phyloP scores from a whole-genome alignment of 345 rosid genomes.

The Syzygium oleosum region DNA sequence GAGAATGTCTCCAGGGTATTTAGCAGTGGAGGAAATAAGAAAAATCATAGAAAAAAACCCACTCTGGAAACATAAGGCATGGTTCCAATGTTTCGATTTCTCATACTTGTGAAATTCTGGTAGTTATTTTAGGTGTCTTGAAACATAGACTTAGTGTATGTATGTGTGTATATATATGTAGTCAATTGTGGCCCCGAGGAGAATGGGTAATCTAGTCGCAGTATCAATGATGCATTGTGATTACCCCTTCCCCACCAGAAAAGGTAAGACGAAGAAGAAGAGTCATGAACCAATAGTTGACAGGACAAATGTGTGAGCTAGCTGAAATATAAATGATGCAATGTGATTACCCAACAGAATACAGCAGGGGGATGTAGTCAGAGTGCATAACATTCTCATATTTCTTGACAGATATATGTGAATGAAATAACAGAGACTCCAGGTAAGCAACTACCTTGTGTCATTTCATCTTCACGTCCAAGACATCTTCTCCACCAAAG shows the following conservation, averaged over 20 bases:
- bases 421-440: background rate
- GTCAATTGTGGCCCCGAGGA: too few species aligned
- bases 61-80: too few species aligned
- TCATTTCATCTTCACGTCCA: conserved; percentile 18
- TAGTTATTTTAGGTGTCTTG: too few species aligned
- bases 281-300: background rate
- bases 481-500: conserved; percentile 50
- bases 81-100: too few species aligned
- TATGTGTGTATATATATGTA: too few species aligned
- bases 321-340: background rate
- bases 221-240: background rate
- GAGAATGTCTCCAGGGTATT: too few species aligned
- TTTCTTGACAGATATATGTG: background rate
- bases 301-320: background rate
- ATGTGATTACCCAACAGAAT: background rate
- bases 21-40: too few species aligned
- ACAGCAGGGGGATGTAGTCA: background rate
- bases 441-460: conserved; percentile 17
- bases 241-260: background rate
- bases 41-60: too few species aligned
- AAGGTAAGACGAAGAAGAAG: background rate
- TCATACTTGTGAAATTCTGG: too few species aligned
- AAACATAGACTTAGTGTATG: too few species aligned
- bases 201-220: background rate
- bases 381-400: background rate